Evolutionary conservation across 148 eudicot genomes (phyloP), one percentile per base, ranked within the genome.

Genomic region (Polygonum aviculare): DNA sequence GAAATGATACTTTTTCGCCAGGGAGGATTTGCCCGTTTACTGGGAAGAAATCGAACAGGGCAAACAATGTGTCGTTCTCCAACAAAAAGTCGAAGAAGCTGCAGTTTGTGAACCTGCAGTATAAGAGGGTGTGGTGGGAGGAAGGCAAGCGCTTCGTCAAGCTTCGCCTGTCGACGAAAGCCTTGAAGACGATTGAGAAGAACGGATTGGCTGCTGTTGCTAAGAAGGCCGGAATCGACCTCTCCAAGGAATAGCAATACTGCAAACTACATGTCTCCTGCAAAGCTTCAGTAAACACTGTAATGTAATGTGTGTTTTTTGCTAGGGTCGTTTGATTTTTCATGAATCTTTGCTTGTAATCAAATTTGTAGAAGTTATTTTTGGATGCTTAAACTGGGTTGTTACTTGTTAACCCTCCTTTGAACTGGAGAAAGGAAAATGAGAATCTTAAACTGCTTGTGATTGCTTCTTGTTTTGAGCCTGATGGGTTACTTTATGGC

Each of bases 101-200:
- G 87, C 99, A 92, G 83, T 86, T 81, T 83, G 97, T 95, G 75
- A 95, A 92, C 84, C 83, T 95, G 47, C 97, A 92, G 76, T 89
- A 90, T 87, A 95, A 95, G 85, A 83, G 78, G 77, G 79, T 95
- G 2, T 95, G 99, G 99, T 95, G 99, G 99, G 99, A 95, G 83
- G 94, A 86, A 31, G 99, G 97, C 4, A 95, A 95, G 49, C 89
- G 96, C 47, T 95, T 52, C 47, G 87, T 95, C 22, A 95, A 95
- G 62, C 79, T 95, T 73, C 82, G 97, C 49, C 54, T 92, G 40
- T 95, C 99, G 0, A 90, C 99, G 55, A 95, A 92, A 82, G 97
- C 97, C 16, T 79, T 95, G 51, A 95, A 89, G 85, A 95, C 99
- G 55, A 92, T 92, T 0, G 99, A 95, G 87, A 95, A 92, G 82